A percentile compares a stretch with the other conserved stretches of the same genome.
phyloP scores from a whole-genome alignment of 139 green algal genomes.

The Picochlorum sp. region DNA sequence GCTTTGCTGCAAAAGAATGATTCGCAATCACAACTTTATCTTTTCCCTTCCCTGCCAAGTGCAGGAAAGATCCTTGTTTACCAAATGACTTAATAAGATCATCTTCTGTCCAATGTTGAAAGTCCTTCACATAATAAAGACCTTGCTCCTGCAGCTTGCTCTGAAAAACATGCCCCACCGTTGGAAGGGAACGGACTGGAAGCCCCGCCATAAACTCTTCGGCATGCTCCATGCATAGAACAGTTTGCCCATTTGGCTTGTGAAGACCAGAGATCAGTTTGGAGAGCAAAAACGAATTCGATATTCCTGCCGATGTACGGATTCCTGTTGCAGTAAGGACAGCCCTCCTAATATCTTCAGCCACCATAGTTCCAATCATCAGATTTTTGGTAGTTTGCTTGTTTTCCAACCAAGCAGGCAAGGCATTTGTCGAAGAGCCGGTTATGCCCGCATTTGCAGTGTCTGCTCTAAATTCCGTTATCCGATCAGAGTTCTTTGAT shows the following conservation, averaged over 20 bases:
- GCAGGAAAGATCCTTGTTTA: constrained; percentile 11
- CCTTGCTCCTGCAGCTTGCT: constrained; percentile 24
- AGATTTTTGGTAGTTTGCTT: no score
- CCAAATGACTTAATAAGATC: constrained; percentile 34
- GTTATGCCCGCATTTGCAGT: no score
- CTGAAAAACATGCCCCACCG: constrained; percentile 41
- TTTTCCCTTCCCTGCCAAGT: constrained; percentile 17
- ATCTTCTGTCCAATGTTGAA: constrained; percentile 12
- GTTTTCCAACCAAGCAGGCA: no score
- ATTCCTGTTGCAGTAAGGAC: constrained; percentile 37
- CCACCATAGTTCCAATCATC: constrained; percentile 38
- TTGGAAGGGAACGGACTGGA: constrained; percentile 31
- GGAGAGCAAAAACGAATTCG: constrained; percentile 63
- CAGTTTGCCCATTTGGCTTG: constrained; percentile 77
- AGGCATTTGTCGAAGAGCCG: no score
- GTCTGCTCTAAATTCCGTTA: no score
- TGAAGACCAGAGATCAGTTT: constrained; percentile 71
- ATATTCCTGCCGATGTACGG: constrained; percentile 48
- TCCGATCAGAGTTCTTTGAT: no score
- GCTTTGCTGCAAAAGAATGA: constrained; percentile 36
- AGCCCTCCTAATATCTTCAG: constrained; percentile 33
- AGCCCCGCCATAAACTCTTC: constrained; percentile 46
- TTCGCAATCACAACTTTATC: constrained; percentile 45
- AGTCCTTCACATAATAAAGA: constrained; percentile 25
- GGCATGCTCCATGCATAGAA: constrained; percentile 40